Base-by-base conservation (phyloP, 2,329 filamentous ascomycete species). In the Fonsecaea monophora region DNA sequence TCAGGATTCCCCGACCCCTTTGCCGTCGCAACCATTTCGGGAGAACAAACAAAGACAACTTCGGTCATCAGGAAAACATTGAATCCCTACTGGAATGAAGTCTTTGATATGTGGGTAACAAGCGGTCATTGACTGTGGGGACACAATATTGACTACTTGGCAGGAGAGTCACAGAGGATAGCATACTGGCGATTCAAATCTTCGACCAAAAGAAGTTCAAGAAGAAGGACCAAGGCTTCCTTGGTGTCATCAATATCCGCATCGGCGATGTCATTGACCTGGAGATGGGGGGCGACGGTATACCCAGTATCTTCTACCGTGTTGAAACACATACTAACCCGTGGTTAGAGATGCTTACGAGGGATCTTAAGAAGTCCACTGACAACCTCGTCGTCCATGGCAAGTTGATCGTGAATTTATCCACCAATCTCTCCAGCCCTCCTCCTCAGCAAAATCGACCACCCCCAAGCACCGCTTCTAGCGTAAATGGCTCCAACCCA, bases 141-240 rank as follows among this genome's bases (percentile, higher is more conserved):
- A 15, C 37, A n/a, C 4, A 21, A 50, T 13, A 34, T 42, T 67
- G 13, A 42, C 62, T 64, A 58, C 61, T 53, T 34, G 18, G 74
- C 77, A 98, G 95, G 84, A 87, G 87, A 78, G 94, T 92, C 68
- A 95, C 90, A 68, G 95, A 99, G 78, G 94, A 97, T 76, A 96
- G 94, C 79, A 97, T 99, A 76, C 85, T 99, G 56, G 95, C 95
- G 7, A 94, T 99, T 55, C 95, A 99, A 78, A 97, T 99, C 63
- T 99, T 99, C 78, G 95, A 99, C 80, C 95, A 99, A 82, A 97
- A 97, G 84, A 99, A 99, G 83, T 99, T 99, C 83, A 99, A 99
- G 86, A 99, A 99, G 88, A 99, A 98, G 92, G 95, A 99, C 74
- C 95, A 99, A 79, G 95, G 95, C 8, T 99, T 99, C 77, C 85